Evolutionary conservation across 1,284 basidiomycete genomes (phyloP).

Genomic region (Ustilago sp.): DNA sequence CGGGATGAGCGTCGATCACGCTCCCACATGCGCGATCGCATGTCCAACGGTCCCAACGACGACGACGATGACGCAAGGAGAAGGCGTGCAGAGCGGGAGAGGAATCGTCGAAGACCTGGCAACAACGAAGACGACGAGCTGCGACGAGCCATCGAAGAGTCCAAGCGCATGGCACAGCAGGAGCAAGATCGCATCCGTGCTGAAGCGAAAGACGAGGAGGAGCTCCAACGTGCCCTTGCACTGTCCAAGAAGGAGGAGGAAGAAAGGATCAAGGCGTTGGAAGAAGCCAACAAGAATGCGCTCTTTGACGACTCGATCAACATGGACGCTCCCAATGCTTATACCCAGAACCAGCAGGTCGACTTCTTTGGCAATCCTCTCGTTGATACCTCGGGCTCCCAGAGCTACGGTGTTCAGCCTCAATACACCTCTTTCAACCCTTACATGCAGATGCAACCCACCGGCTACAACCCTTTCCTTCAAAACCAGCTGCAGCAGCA

Average conservation of each 20-base stretch:
- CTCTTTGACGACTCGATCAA: constrained; percentile 80
- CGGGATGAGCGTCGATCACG: constrained; percentile 85
- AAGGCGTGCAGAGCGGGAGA: constrained; percentile 45
- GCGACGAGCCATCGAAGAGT: constrained; percentile 72
- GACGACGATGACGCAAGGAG: constrained; percentile 77
- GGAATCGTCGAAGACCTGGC: constrained; percentile 36
- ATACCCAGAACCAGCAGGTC: constrained; percentile 62
- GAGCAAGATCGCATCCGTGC: constrained; percentile 63
- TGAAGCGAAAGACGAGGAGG: constrained; percentile 75
- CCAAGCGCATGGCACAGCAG: constrained; percentile 69
- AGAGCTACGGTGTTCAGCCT: constrained; percentile 70
- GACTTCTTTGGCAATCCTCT: constrained; percentile 64
- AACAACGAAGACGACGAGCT: constrained; percentile 73
- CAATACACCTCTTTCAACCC: constrained; percentile 74
- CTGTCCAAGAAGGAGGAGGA: constrained; percentile 83
- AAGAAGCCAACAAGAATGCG: constrained; percentile 80
- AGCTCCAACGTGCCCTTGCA: constrained; percentile 81
- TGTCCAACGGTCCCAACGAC: constrained; percentile 73
- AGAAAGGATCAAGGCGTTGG: constrained; percentile 72
- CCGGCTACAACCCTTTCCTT: constrained; percentile 62
- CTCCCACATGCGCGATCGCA: constrained; percentile 93
- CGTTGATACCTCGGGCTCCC: constrained; percentile 49
- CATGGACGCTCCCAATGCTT: constrained; percentile 60
- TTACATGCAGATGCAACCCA: constrained; percentile 72
- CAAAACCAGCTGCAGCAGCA: constrained; percentile 76